Evolutionary conservation across 1,284 basidiomycete species (phyloP).

Genomic region (Phlebopus sp.): DNA sequence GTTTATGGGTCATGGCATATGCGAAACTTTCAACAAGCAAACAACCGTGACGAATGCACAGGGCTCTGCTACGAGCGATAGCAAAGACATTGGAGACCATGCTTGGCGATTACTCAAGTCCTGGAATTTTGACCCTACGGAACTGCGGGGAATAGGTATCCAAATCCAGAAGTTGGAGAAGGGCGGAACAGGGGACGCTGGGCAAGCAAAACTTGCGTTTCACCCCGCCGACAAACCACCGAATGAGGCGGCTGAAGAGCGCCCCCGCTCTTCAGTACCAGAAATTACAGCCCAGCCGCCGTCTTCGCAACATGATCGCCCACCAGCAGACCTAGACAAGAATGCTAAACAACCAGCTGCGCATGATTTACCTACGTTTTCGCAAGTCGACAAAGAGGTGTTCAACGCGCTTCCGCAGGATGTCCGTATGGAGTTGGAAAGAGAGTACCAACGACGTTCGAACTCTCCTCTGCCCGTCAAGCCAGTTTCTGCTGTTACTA

Average conservation of each 20-base stretch:
- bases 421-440: constrained; percentile 66
- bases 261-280: constrained; percentile 12
- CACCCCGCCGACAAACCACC: constrained; percentile 24
- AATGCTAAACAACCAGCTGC: constrained; percentile 11
- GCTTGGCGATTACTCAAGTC: constrained; percentile 75
- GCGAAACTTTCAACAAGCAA: constrained; percentile 82
- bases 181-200: constrained; percentile 21
- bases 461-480: constrained; percentile 34
- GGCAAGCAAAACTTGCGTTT: constrained; percentile 59
- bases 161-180: constrained; percentile 88
- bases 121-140: constrained; percentile 77
- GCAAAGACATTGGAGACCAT: constrained; percentile 69
- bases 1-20: constrained; percentile 93
- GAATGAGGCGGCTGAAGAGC: not conserved
- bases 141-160: constrained; percentile 91
- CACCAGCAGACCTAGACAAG: constrained; percentile 1
- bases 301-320: constrained; percentile 31
- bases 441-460: constrained; percentile 60
- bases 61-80: constrained; percentile 73
- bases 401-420: constrained; percentile 72
- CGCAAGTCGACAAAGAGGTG: constrained; percentile 72
- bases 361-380: constrained; percentile 61
- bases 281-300: constrained; percentile 34
- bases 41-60: constrained; percentile 53
- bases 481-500: constrained; percentile 4